Conservation (phyloP, 306 rosid species). For the Vicia faba region DNA sequence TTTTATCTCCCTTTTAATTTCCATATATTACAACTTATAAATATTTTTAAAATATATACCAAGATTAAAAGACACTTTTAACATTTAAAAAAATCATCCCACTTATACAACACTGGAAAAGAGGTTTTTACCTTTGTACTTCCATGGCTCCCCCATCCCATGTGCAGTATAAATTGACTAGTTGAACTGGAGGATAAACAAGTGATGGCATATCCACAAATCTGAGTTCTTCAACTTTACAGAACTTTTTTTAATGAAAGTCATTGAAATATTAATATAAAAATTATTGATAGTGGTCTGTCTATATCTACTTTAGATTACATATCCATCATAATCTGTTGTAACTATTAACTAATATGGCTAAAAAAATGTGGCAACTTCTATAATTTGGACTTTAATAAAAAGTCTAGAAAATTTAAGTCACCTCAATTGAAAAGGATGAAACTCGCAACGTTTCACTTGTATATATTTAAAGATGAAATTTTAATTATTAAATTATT, state of each 20-base stretch:
- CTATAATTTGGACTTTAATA: slow-evolving; percentile 21
- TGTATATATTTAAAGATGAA: too few species aligned
- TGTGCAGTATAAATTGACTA: slow-evolving; percentile 26
- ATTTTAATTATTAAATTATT: too few species aligned
- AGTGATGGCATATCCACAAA: not conserved
- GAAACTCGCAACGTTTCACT: too few species aligned
- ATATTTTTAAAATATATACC: too few species aligned
- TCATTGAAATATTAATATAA: not conserved
- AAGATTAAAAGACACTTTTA: too few species aligned
- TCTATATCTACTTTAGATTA: not conserved
- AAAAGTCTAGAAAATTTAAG: not conserved
- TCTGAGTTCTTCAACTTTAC: not conserved
- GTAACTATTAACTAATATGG: slow-evolving; percentile 6
- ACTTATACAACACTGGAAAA: not conserved
- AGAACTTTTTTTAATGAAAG: not conserved
- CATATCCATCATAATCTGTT: not conserved
- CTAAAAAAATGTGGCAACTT: not conserved
- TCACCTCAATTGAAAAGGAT: too few species aligned
- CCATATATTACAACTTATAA: too few species aligned
- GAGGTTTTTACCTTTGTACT: slow-evolving; percentile 4
- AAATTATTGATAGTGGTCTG: not conserved
- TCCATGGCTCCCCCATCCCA: slow-evolving; percentile 3
- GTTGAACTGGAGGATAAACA: slow-evolving; percentile 11
- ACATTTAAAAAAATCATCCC: too few species aligned
- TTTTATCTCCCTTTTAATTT: too few species aligned